Evolutionary conservation across 2,329 filamentous ascomycete genomes (phyloP), one percentile per base, ranked within the genome.

Genomic region (Pseudomassariella vexata): DNA sequence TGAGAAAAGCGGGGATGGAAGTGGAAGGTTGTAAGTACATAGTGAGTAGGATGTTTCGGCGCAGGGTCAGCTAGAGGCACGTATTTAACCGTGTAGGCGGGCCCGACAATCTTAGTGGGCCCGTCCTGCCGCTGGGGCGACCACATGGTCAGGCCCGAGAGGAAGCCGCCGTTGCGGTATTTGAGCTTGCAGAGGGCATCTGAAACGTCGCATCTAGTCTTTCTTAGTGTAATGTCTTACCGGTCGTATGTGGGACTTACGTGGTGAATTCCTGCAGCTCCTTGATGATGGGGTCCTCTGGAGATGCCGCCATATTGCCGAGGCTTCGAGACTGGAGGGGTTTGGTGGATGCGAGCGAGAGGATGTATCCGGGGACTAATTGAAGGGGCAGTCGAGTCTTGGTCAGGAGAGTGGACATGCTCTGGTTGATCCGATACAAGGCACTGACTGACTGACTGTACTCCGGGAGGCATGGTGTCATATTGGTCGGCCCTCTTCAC

Each of bases 11-110:
- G n/a, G 7, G 7, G 28, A 39, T 21, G 39, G 42, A 23, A 36
- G 28, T 15, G 12, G 20, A 5, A n/a, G 7, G 6, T 7, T 7
- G 9, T 11, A 47, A 56, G 24, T 46, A 70, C 67, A 32, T 73
- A 74, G 37, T 72, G 67, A 0, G 53, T 57, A 9, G 56, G 45
- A 15, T 59, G 50, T 43, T 66, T 70, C 0, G 68, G 63, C 5
- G 57, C 54, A 8, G 65, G 60, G 38, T 71, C 65, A 28, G 60
- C 56, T 27, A 66, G 56, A 4, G 57, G 57, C 10, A 63, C 68
- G 41, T 72, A 74, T 40, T 66, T 58, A 30, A 76, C 70, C 0
- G 69, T 75, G 41, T 70, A 73, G 5, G 68, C 72, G 9, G 66
- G 69, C 4, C 72, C 72, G 14, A 70, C 57, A 34, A 76, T 68